Evolutionary conservation across 1,284 basidiomycete species (phyloP).

Genomic region (Pyrrhoderma lamaoense): DNA sequence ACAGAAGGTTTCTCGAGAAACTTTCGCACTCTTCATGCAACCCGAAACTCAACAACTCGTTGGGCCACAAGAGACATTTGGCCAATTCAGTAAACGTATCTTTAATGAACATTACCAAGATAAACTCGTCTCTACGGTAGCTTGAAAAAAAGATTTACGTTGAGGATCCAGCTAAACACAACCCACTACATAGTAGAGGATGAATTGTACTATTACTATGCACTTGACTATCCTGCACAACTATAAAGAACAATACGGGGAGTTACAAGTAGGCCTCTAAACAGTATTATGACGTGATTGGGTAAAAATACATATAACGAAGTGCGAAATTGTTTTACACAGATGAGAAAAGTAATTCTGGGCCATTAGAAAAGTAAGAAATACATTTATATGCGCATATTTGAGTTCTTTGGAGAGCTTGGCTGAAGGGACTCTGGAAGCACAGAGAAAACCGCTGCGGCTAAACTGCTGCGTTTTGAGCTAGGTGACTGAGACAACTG

Average conservation of each 20-base stretch:
- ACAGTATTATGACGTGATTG: too few species aligned
- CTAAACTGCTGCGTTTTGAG: constrained; percentile 53
- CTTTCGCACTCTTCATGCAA: constrained; percentile 89
- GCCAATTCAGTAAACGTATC: constrained; percentile 79
- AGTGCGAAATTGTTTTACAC: too few species aligned
- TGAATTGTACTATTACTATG: too few species aligned
- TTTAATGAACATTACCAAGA: constrained; percentile 71
- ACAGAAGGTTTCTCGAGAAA: constrained; percentile 63
- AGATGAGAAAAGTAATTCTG: not conserved
- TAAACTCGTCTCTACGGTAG: constrained; percentile 19
- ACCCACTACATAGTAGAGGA: too few species aligned
- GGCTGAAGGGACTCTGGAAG: constrained; percentile 13
- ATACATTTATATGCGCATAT: constrained; percentile 2
- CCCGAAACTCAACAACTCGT: constrained; percentile 77
- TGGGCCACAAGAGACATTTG: constrained; percentile 68
- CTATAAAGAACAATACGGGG: constrained; percentile 4
- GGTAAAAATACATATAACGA: too few species aligned
- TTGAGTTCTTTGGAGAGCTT: constrained; percentile 10
- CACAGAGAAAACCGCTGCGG: constrained; percentile 22
- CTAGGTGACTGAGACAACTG: constrained; percentile 29
- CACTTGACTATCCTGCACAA: not conserved
- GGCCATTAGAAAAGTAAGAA: constrained; percentile 1
- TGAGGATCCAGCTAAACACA: too few species aligned
- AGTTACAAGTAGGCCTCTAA: not conserved
- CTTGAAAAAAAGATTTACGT: not conserved